Base-by-base conservation (phyloP, 2,329 filamentous ascomycete genomes). In the Cytospora leucostoma region DNA sequence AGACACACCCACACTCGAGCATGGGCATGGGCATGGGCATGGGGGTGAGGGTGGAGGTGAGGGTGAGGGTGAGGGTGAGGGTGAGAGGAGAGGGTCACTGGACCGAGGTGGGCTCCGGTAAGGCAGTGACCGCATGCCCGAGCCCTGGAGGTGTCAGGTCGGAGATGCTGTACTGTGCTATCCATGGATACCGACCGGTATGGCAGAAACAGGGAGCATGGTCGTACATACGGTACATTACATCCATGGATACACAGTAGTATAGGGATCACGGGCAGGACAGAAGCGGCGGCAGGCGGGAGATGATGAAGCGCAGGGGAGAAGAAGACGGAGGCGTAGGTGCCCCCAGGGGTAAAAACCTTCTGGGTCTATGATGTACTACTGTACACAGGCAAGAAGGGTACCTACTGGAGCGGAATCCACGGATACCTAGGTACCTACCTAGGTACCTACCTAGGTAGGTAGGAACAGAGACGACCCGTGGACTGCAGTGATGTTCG, bases 231-330 rank as follows among this genome's bases (percentile, higher is more conserved):
- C 44, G 8, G n/a, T 19, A 47, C n/a, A 27, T 27, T 27, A 27
- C 27, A 27, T n/a, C n/a, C n/a, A n/a, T n/a, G n/a, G n/a, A n/a
- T 27, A 27, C 27, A 27, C 27, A 27, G 27, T 27, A 27, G 27
- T 27, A 27, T 27, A 27, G 27, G 27, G 27, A 27, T 27, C 27
- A 4, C 27, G 27, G 58, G 62, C 47, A 19, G 53, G 53, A 33
- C 19, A 62, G 53, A 40, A 62, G 53, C 37, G 56, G 19, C 56
- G 37, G n/a, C 51, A 33, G 51, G n/a, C 15, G 47, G 40, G 32
- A 53, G 33, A 58, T 54, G 62, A 57, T 56, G 55, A 59, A 40
- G 35, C 21, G 51, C 59, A 62, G 49, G 58, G 59, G 51, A 27
- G 21, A 34, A 38, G 17, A 27, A 19, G 44, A 49, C 37, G 21